Evolutionary conservation across 345 rosid genomes (phyloP), one percentile per base, ranked within the genome.

Genomic region (Eucalyptus microcorys): DNA sequence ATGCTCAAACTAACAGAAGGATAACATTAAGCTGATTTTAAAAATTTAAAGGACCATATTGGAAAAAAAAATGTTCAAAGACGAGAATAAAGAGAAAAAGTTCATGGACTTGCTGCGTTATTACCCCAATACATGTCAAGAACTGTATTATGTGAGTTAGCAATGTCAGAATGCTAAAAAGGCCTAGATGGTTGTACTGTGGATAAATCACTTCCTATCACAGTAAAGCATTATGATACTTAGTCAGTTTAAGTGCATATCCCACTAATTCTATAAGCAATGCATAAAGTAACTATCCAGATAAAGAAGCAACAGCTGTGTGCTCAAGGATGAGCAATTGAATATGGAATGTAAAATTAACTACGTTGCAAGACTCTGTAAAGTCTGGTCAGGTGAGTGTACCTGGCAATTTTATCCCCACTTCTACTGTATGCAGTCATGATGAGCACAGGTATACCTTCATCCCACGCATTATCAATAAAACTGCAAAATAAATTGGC

Each of bases 341-440:
- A 40, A 76, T 15, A 76, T 34, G 47, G 64, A 32, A 53, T 34
- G 48, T 86, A 37, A 53, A 86, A 22, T 50, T 86, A 59, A 52
- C 48, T 13, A 86, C 32, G 24, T 53, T 53, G 66, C 68, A 52
- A 85, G 87, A 52, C 16, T 71, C 81, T 17, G 81, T 50, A 68
- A 30, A 81, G 49, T 48, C 30, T 24, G 45, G 64, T 30, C 59
- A 87, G 19, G 24, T 21, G 37, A 85, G 61, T 87, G 88, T 92
- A 96, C 98, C 98, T 90, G 89, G 98, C 95, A 87, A 94, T 92
- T 90, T 92, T 95, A 53, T 95, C 99, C n/a, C 96, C 98, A 86
- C 95, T 94, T 92, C 92, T 95, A 91, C 95, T 86, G 79, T 95
- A 97, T 19, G 98, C 88, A 45, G 96, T 92, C 80, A 96, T 90